These are phyloP conservation scores for Gymnopilus dilepis DNA, from an alignment of 768 basidiomycete species.

Conservation along the genomic window DNA sequence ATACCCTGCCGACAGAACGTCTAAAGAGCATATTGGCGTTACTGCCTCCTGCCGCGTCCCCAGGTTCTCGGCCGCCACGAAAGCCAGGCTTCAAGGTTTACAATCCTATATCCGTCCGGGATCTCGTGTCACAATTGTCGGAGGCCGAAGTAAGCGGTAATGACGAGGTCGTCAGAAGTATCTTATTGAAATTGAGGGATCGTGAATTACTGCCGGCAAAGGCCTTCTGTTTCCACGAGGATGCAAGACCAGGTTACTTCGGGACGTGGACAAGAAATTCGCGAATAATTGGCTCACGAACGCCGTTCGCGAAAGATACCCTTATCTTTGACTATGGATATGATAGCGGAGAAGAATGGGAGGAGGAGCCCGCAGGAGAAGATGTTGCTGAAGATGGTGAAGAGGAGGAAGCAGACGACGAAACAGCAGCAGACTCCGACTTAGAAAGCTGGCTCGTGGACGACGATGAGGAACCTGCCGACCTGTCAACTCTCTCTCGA, in stretches of 20 bases:
- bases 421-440: slow-evolving; percentile 76
- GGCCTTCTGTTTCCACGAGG: slow-evolving; percentile 81
- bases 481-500: slow-evolving; percentile 45
- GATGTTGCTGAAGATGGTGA: slow-evolving; percentile 76
- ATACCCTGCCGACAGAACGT: slow-evolving; percentile 40
- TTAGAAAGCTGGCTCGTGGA: slow-evolving; percentile 81
- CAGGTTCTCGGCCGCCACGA: slow-evolving; percentile 13
- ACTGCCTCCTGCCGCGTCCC: slow-evolving; percentile 35
- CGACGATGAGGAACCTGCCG: slow-evolving; percentile 62
- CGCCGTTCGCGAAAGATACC: slow-evolving; percentile 81
- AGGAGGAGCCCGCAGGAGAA: slow-evolving; percentile 82
- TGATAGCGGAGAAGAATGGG: slow-evolving; percentile 97
- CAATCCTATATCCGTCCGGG: slow-evolving; percentile 42
- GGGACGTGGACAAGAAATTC: slow-evolving; percentile 94
- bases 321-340: slow-evolving; percentile 86
- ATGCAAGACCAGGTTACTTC: slow-evolving; percentile 89
- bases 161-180: slow-evolving; percentile 64
- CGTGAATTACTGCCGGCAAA: slow-evolving; percentile 73
- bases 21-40: slow-evolving; percentile 41
- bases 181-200: slow-evolving; percentile 66
- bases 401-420: slow-evolving; percentile 60
- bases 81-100: slow-evolving; percentile 41
- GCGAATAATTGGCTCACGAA: slow-evolving; percentile 77
- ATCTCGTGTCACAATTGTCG: slow-evolving; percentile 64
- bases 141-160: slow-evolving; percentile 84